phyloP scores from a whole-genome alignment of 2,329 filamentous ascomycete genomes.

The Sarocladium oryzae region DNA sequence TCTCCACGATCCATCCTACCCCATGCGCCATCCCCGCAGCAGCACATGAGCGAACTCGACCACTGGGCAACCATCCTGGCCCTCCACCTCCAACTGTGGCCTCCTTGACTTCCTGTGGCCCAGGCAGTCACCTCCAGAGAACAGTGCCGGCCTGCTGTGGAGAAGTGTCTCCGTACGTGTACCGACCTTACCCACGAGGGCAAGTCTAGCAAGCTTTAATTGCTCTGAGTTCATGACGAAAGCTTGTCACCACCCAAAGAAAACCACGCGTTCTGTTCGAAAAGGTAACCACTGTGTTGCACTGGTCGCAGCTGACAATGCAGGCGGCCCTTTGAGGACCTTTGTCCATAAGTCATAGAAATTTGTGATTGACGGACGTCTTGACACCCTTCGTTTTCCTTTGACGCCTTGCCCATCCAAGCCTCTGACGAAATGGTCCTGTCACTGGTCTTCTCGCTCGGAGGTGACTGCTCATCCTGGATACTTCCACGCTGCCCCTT shows the following conservation, averaged over 20 bases:
- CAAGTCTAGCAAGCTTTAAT: background rate
- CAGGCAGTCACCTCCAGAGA: background rate
- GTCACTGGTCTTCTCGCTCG: background rate
- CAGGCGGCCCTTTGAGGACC: too few species aligned
- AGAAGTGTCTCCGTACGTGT: too few species aligned
- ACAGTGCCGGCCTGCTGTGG: constrained; percentile 8
- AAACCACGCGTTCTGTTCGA: too few species aligned
- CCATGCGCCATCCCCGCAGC: constrained; percentile 5
- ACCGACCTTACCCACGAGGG: background rate
- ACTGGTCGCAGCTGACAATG: background rate
- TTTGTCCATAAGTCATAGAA: too few species aligned
- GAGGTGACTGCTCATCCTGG: constrained; percentile 4
- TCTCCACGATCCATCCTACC: constrained; percentile 7
- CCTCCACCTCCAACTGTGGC: constrained; percentile 5
- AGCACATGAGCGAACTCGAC: background rate
- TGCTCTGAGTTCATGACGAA: background rate
- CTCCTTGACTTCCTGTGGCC: background rate
- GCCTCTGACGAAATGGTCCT: background rate
- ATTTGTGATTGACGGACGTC: too few species aligned
- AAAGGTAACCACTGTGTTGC: background rate
- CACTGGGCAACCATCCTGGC: background rate
- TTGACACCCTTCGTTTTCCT: too few species aligned
- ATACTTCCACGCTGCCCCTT: constrained; percentile 2
- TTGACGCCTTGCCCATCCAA: too few species aligned
- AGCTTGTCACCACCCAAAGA: background rate